phyloP scores from a whole-genome alignment of 768 basidiomycete species.

The Punctularia strigosozonata region DNA sequence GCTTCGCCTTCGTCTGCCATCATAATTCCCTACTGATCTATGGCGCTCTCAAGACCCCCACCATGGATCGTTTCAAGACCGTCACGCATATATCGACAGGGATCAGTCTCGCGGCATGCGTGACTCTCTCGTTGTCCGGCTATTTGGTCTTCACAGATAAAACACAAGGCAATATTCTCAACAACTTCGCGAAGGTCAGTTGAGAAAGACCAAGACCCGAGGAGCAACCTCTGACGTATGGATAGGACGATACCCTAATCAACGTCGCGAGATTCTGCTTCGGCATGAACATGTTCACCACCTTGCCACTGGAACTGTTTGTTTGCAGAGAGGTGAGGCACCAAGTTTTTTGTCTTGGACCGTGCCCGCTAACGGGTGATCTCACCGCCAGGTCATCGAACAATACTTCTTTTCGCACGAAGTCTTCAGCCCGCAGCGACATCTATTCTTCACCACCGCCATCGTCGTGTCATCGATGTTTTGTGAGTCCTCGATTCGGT shows the following conservation, averaged over 20 bases:
- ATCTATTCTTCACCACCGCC: slow-evolving; percentile 81
- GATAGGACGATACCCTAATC: slow-evolving; percentile 73
- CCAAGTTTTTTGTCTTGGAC: no score
- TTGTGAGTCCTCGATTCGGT: slow-evolving; percentile 33
- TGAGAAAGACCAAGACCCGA: slow-evolving; percentile 1
- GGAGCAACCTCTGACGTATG: not conserved
- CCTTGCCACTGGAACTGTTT: slow-evolving; percentile 89
- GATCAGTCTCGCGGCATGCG: slow-evolving; percentile 76
- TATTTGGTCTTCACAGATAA: slow-evolving; percentile 86
- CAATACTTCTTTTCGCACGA: slow-evolving; percentile 93
- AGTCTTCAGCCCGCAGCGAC: slow-evolving; percentile 68
- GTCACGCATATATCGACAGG: slow-evolving; percentile 90
- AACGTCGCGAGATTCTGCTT: slow-evolving; percentile 93
- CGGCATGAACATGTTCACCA: slow-evolving; percentile 96
- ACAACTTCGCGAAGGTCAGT: slow-evolving; percentile 76
- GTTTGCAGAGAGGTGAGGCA: slow-evolving; percentile 83
- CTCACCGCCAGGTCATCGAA: slow-evolving; percentile 66
- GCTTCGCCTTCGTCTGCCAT: slow-evolving; percentile 94
- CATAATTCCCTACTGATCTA: slow-evolving; percentile 97
- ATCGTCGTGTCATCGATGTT: slow-evolving; percentile 77
- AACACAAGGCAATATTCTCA: slow-evolving; percentile 91
- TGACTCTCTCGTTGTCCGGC: slow-evolving; percentile 73
- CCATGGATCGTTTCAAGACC: slow-evolving; percentile 83
- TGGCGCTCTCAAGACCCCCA: slow-evolving; percentile 85
- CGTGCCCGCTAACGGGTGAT: not conserved